Percentiles rank a stretch among this genome's conserved stretches.
Evolutionary conservation across 1,139 yeast genomes (phyloP).

Genomic region (Suhomyces choctaworum): DNA sequence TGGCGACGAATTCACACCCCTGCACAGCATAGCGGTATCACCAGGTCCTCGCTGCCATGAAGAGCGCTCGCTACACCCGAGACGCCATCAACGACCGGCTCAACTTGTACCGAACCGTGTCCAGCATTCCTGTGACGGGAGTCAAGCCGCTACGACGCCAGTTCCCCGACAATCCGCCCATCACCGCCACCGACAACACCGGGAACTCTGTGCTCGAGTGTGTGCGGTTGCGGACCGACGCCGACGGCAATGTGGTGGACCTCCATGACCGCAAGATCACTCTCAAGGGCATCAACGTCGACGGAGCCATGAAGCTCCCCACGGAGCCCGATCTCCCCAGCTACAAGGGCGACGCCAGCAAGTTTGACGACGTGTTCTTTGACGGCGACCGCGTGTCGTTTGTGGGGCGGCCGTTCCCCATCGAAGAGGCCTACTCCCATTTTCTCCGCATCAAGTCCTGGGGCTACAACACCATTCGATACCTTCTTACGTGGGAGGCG

Average conservation of each 20-base stretch:
- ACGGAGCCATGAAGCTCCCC: conserved; percentile 77
- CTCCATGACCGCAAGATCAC: conserved; percentile 56
- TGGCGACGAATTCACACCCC: too few species aligned
- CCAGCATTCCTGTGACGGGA: conserved; percentile 29
- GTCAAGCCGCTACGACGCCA: conserved; percentile 29
- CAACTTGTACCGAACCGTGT: conserved; percentile 30
- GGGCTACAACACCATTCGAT: conserved; percentile 81
- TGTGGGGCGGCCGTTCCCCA: conserved; percentile 78
- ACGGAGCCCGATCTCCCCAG: conserved; percentile 55
- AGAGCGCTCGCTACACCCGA: conserved; percentile 27
- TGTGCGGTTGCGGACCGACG: conserved; percentile 33
- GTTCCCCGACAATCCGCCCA: conserved; percentile 23
- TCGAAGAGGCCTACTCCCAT: conserved; percentile 71
- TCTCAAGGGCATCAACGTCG: conserved; percentile 81
- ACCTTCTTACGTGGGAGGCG: conserved; percentile 89
- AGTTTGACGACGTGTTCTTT: conserved; percentile 50
- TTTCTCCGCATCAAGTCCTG: conserved; percentile 68
- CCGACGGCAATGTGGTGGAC: conserved; percentile 63
- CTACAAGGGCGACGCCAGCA: conserved; percentile 47
- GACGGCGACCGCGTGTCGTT: conserved; percentile 75
- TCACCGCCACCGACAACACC: conserved; percentile 15
- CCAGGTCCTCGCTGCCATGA: too few species aligned
- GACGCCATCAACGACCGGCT: conserved; percentile 36
- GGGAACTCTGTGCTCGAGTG: conserved; percentile 28
- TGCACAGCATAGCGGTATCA: too few species aligned